Base-by-base conservation (phyloP, 1,284 basidiomycete species). In the Xerocomus minutiporus region DNA sequence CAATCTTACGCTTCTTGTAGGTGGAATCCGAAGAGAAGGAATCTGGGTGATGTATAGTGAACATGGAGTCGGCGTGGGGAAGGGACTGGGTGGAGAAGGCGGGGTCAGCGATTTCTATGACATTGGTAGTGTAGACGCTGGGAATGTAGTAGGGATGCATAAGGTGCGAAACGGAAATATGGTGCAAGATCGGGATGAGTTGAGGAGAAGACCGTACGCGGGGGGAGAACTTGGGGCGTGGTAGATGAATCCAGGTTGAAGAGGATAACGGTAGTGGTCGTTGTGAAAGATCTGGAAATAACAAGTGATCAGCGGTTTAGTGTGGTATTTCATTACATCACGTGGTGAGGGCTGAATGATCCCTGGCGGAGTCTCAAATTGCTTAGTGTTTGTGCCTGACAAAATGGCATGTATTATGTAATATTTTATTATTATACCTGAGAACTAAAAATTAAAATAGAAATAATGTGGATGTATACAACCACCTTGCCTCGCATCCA, bases 1-100 rank as follows among this genome's bases (percentile, higher is more conserved):
- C 81, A n/a, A 80, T 71, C 64, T 79, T 83, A 50, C 80, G 77
- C 57, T 73, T 82, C 70, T 76, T 81, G 67, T 55, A 61, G 13
- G 11, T 6, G 29, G 62, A 29, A 4, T 59, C 61, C 15, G 54
- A 9, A 1, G 59, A 38, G 45, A 54, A 59, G 0, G 45, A 46
- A 0, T 53, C 48, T 0, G 57, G 0, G 12, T 54, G 57, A 25
- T 58, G 59, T 1, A 57, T 38, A 9, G 58, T 20, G 34, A 61
- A 54, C 29, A 55, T 43, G 35, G 64, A 6, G 46, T 5, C 1
- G 45, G 48, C 2, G 38, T n/a, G 20, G 17, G 52, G 43, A 42
- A 29, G 29, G 7, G 59, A 29, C 1, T 54, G 52, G 17, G 47
- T 7, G 11, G 49, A 2, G 46, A 53, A 54, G 31, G 60, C 12